Evolutionary conservation across 2,329 filamentous ascomycete species (phyloP), one percentile per base, ranked within the genome.

Genomic region (Esteya vermicola): DNA sequence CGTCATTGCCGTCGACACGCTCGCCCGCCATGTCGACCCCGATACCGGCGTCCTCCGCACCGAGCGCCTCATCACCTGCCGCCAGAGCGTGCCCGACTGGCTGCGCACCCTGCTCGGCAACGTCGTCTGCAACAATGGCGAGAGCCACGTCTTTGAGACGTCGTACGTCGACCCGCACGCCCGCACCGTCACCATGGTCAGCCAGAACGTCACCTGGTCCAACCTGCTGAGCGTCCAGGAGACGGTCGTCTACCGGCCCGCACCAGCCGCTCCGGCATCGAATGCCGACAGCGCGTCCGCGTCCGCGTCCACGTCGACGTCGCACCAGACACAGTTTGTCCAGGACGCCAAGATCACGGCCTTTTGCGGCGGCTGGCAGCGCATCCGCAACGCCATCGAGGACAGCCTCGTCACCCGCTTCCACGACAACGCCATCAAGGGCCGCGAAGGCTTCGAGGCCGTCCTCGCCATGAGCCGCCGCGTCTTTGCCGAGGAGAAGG

Each of bases 151-250:
- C 49, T 93, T 89, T 61, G 91, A 98, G 66, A 83, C 88, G 33
- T 93, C 84, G 43, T 96, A 96, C 60, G 89, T 98, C 55, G 85
- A 96, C 60, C 85, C 85, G 1, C 54, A 60, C 32, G 68, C 70
- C 46, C 85, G 88, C 63, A 93, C 84, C 48, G 85, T 98, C 54
- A 96, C 88, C 45, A 94, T 98, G 83, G 86, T 88, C 58, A 91
- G 84, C 49, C 85, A 85, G 57, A 98, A 98, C 63, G 68, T 98
- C 57, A 96, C 91, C 8, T 91, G 78, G 74, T 81, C 78, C 47
- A 93, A 96, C 54, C 73, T 98, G 40, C 70, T 96, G 57, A 85
- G 75, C 54, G 86, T 95, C 34, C 83, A 88, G 58, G 91, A 98
- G 66, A 95, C 89, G 16, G 88, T 95, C 47, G 68, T 82, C 41